Conservation (phyloP, 345 rosid species). For the Corymbia maculata region DNA sequence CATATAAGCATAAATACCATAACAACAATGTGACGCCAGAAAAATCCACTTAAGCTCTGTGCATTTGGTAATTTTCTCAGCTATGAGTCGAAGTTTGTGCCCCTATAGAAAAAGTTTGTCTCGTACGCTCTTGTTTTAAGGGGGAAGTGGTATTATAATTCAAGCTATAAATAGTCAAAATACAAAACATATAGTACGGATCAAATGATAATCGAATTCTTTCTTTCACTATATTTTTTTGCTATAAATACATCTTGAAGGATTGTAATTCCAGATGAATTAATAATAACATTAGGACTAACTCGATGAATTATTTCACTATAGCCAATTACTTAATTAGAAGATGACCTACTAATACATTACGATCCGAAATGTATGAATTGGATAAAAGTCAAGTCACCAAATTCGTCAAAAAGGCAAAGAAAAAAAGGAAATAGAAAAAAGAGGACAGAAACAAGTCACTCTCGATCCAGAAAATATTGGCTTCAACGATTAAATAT, state of each 20-base stretch:
- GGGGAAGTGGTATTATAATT: not conserved
- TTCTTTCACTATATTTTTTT: not conserved
- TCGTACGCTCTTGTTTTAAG: not conserved
- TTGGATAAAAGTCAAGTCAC: not conserved
- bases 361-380: not conserved
- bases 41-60: rapidly evolving
- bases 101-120: not conserved
- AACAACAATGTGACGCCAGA: not conserved
- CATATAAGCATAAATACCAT: rapidly evolving
- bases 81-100: not conserved
- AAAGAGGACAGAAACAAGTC: not conserved
- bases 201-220: not conserved
- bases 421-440: not conserved
- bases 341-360: not conserved
- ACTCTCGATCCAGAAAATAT: not conserved
- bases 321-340: not conserved
- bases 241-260: not conserved
- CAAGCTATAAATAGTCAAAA: not conserved
- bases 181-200: not conserved
- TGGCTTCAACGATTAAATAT: not conserved
- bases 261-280: not conserved
- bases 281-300: not conserved
- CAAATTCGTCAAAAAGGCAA: not conserved
- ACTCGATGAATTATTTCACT: rapidly evolving
- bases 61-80: not conserved